A percentile compares a stretch with the other conserved stretches of the same genome.
phyloP scores from a whole-genome alignment of 2,329 filamentous ascomycete species.

The Grosmannia penicillata region DNA sequence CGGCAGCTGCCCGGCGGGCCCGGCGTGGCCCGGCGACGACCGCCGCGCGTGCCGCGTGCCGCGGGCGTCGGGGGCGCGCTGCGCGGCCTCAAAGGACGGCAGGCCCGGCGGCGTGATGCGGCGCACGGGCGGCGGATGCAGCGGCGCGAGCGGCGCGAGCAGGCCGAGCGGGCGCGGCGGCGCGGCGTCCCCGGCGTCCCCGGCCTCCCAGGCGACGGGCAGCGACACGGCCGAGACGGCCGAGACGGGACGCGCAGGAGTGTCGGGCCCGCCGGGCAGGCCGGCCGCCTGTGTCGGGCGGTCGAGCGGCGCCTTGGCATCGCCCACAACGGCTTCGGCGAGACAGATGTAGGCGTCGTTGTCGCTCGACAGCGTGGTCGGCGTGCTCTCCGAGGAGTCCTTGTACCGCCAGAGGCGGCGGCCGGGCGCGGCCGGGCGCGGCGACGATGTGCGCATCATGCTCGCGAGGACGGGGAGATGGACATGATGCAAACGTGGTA shows the following conservation, averaged over 20 bases:
- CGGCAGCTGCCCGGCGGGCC: background rate
- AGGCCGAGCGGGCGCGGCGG: background rate
- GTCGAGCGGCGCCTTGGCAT: background rate
- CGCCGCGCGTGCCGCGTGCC: no score
- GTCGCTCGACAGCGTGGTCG: constrained; percentile 7
- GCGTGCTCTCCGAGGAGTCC: constrained; percentile 11
- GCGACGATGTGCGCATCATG: background rate
- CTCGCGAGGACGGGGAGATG: background rate
- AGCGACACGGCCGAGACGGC: background rate
- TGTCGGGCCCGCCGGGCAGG: no score
- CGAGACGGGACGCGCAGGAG: background rate
- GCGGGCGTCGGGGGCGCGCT: constrained; percentile 3
- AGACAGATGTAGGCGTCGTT: constrained; percentile 5
- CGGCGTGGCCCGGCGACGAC: no score
- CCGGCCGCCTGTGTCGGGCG: no score
- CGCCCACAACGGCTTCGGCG: constrained; percentile 1
- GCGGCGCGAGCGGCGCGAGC: constrained; percentile 5
- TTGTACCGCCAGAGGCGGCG: constrained; percentile 8
- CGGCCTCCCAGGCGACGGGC: background rate
- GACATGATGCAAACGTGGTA: no score
- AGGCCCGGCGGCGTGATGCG: constrained; percentile 9
- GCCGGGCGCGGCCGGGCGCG: background rate
- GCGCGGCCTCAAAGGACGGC: constrained; percentile 8
- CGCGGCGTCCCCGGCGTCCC: background rate
- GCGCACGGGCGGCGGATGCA: constrained; percentile 4